Base-by-base conservation (phyloP, 1,284 basidiomycete genomes). In the Laetiporus sulphureus region DNA sequence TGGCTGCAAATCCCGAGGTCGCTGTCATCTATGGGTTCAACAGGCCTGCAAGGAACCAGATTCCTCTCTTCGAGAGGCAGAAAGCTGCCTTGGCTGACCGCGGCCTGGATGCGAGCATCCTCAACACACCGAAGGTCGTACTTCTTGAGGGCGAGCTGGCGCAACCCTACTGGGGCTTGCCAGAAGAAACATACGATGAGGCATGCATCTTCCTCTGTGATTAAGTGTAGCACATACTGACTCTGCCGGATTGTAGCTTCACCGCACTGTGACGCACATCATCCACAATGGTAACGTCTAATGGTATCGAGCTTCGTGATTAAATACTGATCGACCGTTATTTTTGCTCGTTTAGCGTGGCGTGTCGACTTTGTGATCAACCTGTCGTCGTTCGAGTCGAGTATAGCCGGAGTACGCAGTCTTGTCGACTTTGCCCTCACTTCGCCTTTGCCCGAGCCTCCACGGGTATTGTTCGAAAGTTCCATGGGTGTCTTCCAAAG, bases 1-100 rank as follows among this genome's bases (percentile, higher is more conserved):
- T 50, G 7, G 15, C 58, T 69, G 67, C 75, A 77, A 56, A 75
- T 62, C 66, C 68, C 72, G 32, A 65, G 63, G 20, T 55, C 2
- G 38, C n/a, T 2, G 23, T 30, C 13, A 43, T 55, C 12, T 55
- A 50, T 38, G 51, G 49, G 18, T 44, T 55, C 15, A 54, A 55
- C 22, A 37, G 53, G 12, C 36, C 34, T 16, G 15, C 42, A 0
- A 33, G 23, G 41, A 43, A 53, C 43, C 10, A 29, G 45, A n/a
- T 57, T 35, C 32, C 29, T 24, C 32, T 53, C 1, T 25, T 19
- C 16, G 32, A 44, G 41, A 35, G 48, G 13, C 51, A 54, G 44
- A 19, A 31, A n/a, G 41, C 32, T 16, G 44, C 48, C 2, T 52
- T 56, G 25, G 38, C 31, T 12, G 47, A 51, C 19, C 34, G 27